Evolutionary conservation across 1,284 basidiomycete genomes (phyloP).

Genomic region (Gymnopus androsaceus): DNA sequence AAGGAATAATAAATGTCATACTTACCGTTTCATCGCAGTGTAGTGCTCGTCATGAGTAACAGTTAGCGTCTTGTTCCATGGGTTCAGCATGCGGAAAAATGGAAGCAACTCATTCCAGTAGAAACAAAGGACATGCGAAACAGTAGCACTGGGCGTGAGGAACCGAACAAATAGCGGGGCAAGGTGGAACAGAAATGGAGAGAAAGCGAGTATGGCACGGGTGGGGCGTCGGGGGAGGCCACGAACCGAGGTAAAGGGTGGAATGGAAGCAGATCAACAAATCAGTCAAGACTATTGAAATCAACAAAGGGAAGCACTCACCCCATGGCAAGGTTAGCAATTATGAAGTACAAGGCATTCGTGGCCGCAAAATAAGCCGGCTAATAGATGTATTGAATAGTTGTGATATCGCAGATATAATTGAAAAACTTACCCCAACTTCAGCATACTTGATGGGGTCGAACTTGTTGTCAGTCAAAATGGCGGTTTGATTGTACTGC

Average conservation of each 20-base stretch:
- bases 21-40: conserved; percentile 18
- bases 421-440: conserved; percentile 16
- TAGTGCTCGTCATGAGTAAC: conserved; percentile 22
- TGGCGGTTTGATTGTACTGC: conserved; percentile 13
- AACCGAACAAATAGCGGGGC: too few relatives aligned
- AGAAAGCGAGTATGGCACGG: too few relatives aligned
- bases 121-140: conserved; percentile 19
- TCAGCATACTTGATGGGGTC: conserved; percentile 18
- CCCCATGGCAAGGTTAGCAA: conserved; percentile 15
- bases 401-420: background rate
- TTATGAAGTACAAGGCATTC: conserved; percentile 14
- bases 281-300: too few relatives aligned
- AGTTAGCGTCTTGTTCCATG: conserved; percentile 19
- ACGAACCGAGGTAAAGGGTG: too few relatives aligned
- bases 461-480: conserved; percentile 20
- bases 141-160: too few relatives aligned
- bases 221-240: too few relatives aligned
- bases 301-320: too few relatives aligned
- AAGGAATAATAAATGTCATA: too few relatives aligned
- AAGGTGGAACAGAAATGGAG: too few relatives aligned
- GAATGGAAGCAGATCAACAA: too few relatives aligned
- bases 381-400: background rate
- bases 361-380: conserved; percentile 21
- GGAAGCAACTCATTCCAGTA: conserved; percentile 10
- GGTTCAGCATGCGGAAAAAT: conserved; percentile 16